Base-by-base conservation (phyloP, 2,329 filamentous ascomycete genomes). In the Sclerotinia subarctica region DNA sequence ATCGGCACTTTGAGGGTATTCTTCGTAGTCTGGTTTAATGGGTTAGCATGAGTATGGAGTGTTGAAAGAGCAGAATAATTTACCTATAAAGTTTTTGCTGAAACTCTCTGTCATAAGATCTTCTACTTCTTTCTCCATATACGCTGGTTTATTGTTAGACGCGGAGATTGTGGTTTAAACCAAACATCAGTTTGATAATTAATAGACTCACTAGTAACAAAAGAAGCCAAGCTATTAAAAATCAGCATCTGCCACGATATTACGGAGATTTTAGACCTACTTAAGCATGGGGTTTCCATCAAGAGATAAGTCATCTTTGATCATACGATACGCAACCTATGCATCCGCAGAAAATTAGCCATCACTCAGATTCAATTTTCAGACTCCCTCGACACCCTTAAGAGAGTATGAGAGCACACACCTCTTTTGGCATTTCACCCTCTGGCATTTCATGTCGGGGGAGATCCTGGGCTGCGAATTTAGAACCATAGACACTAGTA, bases 291-390 rank as follows among this genome's bases (percentile, higher is more conserved):
- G 93, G 74, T 94, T 96, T 67, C 93, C 93, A 78, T 98, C 94
- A 64, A 97, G 83, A 72, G 91, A 95, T 72, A 97, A 83, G 77
- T 97, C 92, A 78, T 97, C 94, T 83, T 93, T 94, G 84, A 97
- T 97, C 91, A 97, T 91, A 60, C 93, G 90, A 79, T 97, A 97
- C n/a, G 94, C 94, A 64, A 97, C 86, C 73, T 96, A n/a, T 15
- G 5, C 2, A 56, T 56, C 5, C 52, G n/a, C 10, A n/a, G 3
- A 35, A 35, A n/a, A 56, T 56, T 56, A 56, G 53, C 29, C 10
- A 13, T n/a, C 13, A 2, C 15, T 42, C 38, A 17, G 5, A 42
- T 42, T 1, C 38, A 42, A 42, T 17, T 42, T 17, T 15, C 38
- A 42, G 13, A 42, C 38, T 42, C 13, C 38, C 3, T 42, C 13